Percentiles rank a stretch among this genome's conserved stretches.
Evolutionary conservation across 768 basidiomycete species (phyloP).

Genomic region (Mycena vulgaris): DNA sequence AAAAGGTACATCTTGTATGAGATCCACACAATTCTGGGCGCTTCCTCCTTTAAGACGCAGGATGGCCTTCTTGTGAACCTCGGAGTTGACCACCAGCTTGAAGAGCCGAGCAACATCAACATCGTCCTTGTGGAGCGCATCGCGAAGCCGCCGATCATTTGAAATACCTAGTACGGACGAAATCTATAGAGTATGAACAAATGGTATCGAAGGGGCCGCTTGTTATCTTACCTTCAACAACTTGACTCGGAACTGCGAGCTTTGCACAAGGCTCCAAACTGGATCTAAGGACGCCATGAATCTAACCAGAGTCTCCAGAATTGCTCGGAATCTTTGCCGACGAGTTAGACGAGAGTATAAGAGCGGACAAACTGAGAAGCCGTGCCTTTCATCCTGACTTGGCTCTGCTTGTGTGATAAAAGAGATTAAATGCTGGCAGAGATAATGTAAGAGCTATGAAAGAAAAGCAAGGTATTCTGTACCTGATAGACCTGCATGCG

Average conservation of each 20-base stretch:
- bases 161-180: constrained; percentile 31
- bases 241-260: constrained; percentile 38
- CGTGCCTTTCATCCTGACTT: constrained; percentile 28
- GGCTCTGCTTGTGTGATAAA: constrained; percentile 27
- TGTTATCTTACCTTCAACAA: constrained; percentile 32
- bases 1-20: constrained; percentile 37
- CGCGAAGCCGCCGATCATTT: constrained; percentile 33
- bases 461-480: background rate
- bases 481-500: constrained; percentile 25
- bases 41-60: constrained; percentile 36
- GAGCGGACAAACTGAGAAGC: background rate
- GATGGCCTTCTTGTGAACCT: constrained; percentile 31
- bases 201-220: background rate
- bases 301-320: constrained; percentile 26
- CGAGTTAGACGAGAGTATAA: background rate
- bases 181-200: constrained; percentile 18
- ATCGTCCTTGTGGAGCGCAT: constrained; percentile 40
- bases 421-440: constrained; percentile 29
- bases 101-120: constrained; percentile 31
- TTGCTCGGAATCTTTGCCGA: constrained; percentile 15
- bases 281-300: constrained; percentile 41
- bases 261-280: constrained; percentile 39
- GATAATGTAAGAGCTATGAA: background rate
- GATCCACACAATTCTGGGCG: constrained; percentile 39
- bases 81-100: constrained; percentile 14